Evolutionary conservation across 2,329 filamentous ascomycete genomes (phyloP), one percentile per base, ranked within the genome.

Genomic region (Coleophoma crateriformis): DNA sequence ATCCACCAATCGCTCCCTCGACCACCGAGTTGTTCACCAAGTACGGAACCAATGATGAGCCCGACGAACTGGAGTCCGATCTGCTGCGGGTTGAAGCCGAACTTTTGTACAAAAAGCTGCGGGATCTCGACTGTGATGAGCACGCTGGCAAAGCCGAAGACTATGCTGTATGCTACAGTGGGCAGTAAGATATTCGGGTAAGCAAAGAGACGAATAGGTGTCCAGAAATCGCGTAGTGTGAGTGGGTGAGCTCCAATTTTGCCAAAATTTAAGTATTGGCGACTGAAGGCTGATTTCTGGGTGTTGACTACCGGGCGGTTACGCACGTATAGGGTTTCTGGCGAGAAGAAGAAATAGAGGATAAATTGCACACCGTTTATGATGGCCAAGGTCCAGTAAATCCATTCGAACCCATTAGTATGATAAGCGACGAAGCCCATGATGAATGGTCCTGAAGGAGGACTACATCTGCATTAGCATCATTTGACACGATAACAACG

Each of bases 21-120:
- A 2, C 78, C 79, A 44, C 77, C 78, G 6, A 81, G 58, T 57
- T 80, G 78, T 61, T 84, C 80, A 27, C 80, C 80, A 11, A 82
- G 66, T 7, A 82, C 61, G 2, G 73, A 75, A 2, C 80, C 79
- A 35, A 82, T 68, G 42, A 83, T 77, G 46, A 81, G 65, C 4
- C 72, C 72, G 10, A 81, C 64, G 55, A 78, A 79, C 51, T 83
- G 78, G 3, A 83, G 68, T 0, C 79, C 80, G 12, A 82, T 69
- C 50, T 81, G 72, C 61, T 82, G 71, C 0, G 76, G 58, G 57
- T 80, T 76, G 64, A 83, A 72, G 14, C 69, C 69, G 50, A 81
- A 84, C 50, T 76, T 75, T 20, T 69, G 64, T 6, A 72, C 69
- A 53, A 81, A 78, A 1, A 83, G 67, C 49, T 81, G 77, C 1